Conservation (phyloP, 257 asterid genomes). For the Scutellaria baicalensis region DNA sequence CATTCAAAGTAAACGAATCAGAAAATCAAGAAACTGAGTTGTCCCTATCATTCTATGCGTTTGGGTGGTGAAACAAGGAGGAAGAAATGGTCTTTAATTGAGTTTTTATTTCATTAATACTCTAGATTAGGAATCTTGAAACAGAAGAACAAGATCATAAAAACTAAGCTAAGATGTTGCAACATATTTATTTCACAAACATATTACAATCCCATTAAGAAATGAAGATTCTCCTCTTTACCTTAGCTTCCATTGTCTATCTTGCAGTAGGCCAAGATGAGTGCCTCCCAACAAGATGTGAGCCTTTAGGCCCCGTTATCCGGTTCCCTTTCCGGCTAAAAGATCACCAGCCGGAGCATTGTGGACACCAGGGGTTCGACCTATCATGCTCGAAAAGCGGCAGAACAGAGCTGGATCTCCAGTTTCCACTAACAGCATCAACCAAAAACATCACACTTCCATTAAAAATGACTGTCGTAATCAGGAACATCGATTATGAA, state of each 20-base stretch:
- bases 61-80: conserved; percentile 2
- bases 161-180: neutral
- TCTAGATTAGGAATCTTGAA: neutral
- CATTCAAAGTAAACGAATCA: conserved; percentile 14
- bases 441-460: conserved; percentile 5
- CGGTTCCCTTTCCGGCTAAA: conserved; percentile 29
- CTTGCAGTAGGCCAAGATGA: conserved; percentile 19
- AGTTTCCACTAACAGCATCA: conserved; percentile 16
- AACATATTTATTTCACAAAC: neutral
- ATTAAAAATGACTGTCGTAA: conserved; percentile 8
- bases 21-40: neutral
- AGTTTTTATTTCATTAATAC: neutral
- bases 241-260: conserved; percentile 6
- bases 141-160: neutral
- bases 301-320: conserved; percentile 8
- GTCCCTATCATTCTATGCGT: conserved; percentile 16
- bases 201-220: neutral
- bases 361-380: conserved; percentile 31
- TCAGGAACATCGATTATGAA: conserved; percentile 20
- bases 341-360: conserved; percentile 16
- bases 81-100: neutral
- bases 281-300: conserved; percentile 26
- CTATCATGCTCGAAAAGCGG: conserved; percentile 14
- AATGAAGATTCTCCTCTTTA: conserved; percentile 14
- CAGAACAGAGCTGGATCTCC: conserved; percentile 16